These are phyloP conservation scores for Beauveria varroae DNA, from an alignment of 2,329 filamentous ascomycete genomes.

Conservation along the genomic window DNA sequence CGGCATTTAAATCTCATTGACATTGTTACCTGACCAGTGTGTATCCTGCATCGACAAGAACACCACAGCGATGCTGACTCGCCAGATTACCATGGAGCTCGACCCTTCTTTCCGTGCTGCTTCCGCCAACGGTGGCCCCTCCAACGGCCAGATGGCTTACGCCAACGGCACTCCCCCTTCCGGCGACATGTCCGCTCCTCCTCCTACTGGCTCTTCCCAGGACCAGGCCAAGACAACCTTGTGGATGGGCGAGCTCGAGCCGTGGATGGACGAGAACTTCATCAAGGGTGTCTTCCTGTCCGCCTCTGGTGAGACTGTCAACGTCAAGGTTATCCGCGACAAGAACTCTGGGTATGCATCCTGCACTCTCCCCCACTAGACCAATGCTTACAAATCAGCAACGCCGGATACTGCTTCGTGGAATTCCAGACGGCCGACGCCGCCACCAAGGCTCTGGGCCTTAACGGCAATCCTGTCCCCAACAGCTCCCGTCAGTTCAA, in stretches of 20 bases:
- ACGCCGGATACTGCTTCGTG: slow-evolving; percentile 97
- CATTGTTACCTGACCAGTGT: slow-evolving; percentile 7
- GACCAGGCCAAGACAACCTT: slow-evolving; percentile 52
- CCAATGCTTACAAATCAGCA: slow-evolving; percentile 45
- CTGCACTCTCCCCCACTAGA: not conserved
- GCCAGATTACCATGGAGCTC: slow-evolving; percentile 25
- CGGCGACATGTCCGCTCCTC: slow-evolving; percentile 28
- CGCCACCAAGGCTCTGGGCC: slow-evolving; percentile 79
- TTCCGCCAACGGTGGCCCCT: slow-evolving; percentile 25
- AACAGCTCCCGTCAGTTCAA: slow-evolving; percentile 96
- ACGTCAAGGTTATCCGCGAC: slow-evolving; percentile 99
- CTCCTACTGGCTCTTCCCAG: slow-evolving; percentile 26
- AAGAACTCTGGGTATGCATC: slow-evolving; percentile 82
- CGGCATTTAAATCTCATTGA: not conserved
- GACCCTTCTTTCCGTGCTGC: slow-evolving; percentile 24
- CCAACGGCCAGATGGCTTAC: slow-evolving; percentile 28
- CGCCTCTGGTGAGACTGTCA: slow-evolving; percentile 86
- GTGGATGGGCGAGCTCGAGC: slow-evolving; percentile 94
- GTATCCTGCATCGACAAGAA: not conserved
- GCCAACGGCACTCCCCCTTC: slow-evolving; percentile 33
- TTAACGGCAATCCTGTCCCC: slow-evolving; percentile 85
- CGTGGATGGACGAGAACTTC: slow-evolving; percentile 99
- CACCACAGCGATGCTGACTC: not conserved
- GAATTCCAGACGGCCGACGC: slow-evolving; percentile 80
- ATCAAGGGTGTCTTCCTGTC: slow-evolving; percentile 87